Base-by-base conservation (phyloP, 495 filamentous ascomycete species). In the Talaromyces stipitatus region DNA sequence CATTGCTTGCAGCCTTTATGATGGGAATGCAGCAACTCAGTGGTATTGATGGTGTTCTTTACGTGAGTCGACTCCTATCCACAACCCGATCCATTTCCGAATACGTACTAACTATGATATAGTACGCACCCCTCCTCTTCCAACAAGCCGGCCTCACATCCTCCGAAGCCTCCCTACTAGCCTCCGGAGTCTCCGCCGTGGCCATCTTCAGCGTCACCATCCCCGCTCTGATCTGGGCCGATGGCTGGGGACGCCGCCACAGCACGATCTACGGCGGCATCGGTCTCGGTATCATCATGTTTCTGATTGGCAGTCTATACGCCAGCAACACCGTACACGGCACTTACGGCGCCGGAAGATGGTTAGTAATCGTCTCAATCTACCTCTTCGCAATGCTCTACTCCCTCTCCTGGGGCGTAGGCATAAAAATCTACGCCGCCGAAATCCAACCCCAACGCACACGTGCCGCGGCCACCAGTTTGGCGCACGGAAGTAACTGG, bases 201-300 rank as follows among this genome's bases (percentile, higher is more conserved):
- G 66, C 79, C 6, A 81, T 83, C 20, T 72, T 79, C 41, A 66
- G 64, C 10, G 67, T 75, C 11, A 77, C 76, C 1, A 76, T 82
- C 32, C 79, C 79, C 0, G 77, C 75, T 2, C 64, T 81, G 24
- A 69, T 86, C 36, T 76, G 76, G 27, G 76, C 79, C 1, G 85
- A 86, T 58, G 72, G 72, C 58, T 86, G 82, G 83, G 80, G 82
- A 8, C 76, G 85, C 16, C 77, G 78, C 14, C 75, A 71, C 46
- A 77, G 72, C 16, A 74, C 77, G 18, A 76, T 86, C 22, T 72
- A 68, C 16, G 85, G 85, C 12, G 85, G 83, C 10, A 50, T 82
- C 7, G 72, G 66, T 14, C 66, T 81, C n/a, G 67, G 69, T 12
- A 38, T 68, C 6, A 59, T 67, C 5, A 80, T 82, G 78, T 64